Conservation (phyloP, 371 early-diverging fungal genomes). For the Rhizomucor pusillus region DNA sequence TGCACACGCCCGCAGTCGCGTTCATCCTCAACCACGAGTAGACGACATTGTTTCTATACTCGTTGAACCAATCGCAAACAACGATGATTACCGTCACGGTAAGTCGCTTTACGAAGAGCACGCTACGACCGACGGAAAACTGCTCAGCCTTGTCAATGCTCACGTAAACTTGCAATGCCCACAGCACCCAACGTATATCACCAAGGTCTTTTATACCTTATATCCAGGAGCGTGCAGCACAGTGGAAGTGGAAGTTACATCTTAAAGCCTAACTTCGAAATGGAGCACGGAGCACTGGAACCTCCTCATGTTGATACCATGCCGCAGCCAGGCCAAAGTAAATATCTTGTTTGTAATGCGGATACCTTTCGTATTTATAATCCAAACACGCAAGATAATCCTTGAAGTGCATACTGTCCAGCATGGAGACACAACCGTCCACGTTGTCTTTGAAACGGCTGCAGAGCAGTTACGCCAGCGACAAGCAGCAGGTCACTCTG, state of each 20-base stretch:
- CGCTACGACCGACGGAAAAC: conserved; percentile 5
- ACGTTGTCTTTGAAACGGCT: conserved; percentile 9
- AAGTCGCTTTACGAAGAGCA: not conserved
- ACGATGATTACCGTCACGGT: conserved; percentile 22
- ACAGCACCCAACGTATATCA: conserved; percentile 30
- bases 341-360: not conserved
- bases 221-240: conserved; percentile 21
- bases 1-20: no score
- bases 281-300: conserved; percentile 20
- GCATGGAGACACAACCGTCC: conserved; percentile 8
- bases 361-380: not conserved
- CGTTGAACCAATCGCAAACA: conserved; percentile 16
- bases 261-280: conserved; percentile 21
- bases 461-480: not conserved
- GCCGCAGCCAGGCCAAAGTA: conserved; percentile 33
- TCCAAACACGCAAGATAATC: no score
- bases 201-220: conserved; percentile 23
- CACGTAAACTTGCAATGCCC: conserved; percentile 3
- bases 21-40: not conserved
- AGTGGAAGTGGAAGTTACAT: conserved; percentile 18
- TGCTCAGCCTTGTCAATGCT: conserved; percentile 7
- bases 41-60: conserved; percentile 13
- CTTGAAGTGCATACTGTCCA: conserved; percentile 11
- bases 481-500: not conserved
- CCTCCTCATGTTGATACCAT: conserved; percentile 32